phyloP scores from a whole-genome alignment of 2,329 filamentous ascomycete genomes.

The Colletotrichum musae region DNA sequence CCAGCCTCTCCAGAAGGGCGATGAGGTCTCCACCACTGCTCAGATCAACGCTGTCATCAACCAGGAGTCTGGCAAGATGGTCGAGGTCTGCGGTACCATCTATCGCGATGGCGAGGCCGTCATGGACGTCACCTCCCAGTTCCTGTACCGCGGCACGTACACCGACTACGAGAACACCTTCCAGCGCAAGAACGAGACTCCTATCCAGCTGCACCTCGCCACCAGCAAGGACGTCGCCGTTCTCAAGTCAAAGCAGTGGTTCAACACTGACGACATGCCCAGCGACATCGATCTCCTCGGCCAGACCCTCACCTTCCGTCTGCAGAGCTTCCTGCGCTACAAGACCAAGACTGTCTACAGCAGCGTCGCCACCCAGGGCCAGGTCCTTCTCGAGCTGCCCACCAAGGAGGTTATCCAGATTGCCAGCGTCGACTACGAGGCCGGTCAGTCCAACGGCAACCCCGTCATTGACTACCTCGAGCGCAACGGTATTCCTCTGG shows the following conservation, averaged over 20 bases:
- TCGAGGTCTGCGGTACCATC: slow-evolving; percentile 99
- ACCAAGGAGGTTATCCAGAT: slow-evolving; percentile 98
- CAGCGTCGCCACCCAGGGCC: slow-evolving; percentile 90
- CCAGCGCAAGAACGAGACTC: slow-evolving; percentile 96
- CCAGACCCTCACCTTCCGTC: slow-evolving; percentile 95
- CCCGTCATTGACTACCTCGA: slow-evolving; percentile 96
- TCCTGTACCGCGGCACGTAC: slow-evolving; percentile 94
- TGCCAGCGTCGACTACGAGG: slow-evolving; percentile 96
- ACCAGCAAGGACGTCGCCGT: slow-evolving; percentile 94
- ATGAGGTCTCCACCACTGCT: slow-evolving; percentile 91
- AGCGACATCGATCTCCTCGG: slow-evolving; percentile 89
- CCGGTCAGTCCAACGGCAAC: slow-evolving; percentile 92
- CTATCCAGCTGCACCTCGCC: slow-evolving; percentile 90
- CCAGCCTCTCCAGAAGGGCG: slow-evolving; percentile 94
- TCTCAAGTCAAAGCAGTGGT: slow-evolving; percentile 97
- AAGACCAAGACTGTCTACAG: slow-evolving; percentile 96
- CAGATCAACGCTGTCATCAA: slow-evolving; percentile 99
- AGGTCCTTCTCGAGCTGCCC: slow-evolving; percentile 93
- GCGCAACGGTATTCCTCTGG: slow-evolving; percentile 90
- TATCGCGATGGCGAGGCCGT: slow-evolving; percentile 85
- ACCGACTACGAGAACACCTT: slow-evolving; percentile 98
- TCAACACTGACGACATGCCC: slow-evolving; percentile 79
- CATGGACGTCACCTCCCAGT: slow-evolving; percentile 99
- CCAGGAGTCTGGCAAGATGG: slow-evolving; percentile 99
- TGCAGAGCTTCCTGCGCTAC: slow-evolving; percentile 91